Percentiles rank a stretch among this genome's conserved stretches.
These are phyloP conservation scores for Bipolaris victoriae DNA, from an alignment of 2,329 filamentous ascomycete species.

Conservation along the genomic window DNA sequence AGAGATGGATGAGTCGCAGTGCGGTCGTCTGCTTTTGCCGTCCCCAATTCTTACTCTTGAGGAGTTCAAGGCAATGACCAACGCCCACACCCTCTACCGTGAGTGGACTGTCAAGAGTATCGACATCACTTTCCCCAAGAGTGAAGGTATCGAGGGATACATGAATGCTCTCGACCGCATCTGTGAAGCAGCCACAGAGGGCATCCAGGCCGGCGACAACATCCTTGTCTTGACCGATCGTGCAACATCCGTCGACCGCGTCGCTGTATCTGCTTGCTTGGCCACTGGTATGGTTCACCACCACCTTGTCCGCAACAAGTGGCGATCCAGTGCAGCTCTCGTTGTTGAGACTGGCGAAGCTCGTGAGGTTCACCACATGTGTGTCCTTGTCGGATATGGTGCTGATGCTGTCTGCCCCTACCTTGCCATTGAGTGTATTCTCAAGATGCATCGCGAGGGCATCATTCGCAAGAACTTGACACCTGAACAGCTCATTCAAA, in stretches of 20 bases:
- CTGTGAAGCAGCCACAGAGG: conserved; percentile 81
- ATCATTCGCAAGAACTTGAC: conserved; percentile 88
- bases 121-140: conserved; percentile 92
- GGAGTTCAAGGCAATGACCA: conserved; percentile 86
- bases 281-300: conserved; percentile 95
- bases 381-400: conserved; percentile 94
- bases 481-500: conserved; percentile 82
- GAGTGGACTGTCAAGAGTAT: conserved; percentile 89
- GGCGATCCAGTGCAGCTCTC: conserved; percentile 85
- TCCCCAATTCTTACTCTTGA: conserved; percentile 88
- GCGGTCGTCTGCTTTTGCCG: conserved; percentile 80
- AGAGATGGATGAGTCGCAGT: conserved; percentile 91
- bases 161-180: conserved; percentile 86
- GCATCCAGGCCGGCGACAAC: conserved; percentile 81
- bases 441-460: conserved; percentile 94
- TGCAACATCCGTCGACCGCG: conserved; percentile 79
- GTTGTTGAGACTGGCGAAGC: conserved; percentile 93
- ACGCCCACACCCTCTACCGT: conserved; percentile 73
- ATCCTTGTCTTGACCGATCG: conserved; percentile 90
- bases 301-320: conserved; percentile 93
- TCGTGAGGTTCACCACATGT: conserved; percentile 98
- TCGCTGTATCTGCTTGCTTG: conserved; percentile 83
- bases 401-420: conserved; percentile 95
- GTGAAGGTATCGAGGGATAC: conserved; percentile 81
- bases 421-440: conserved; percentile 91